Evolutionary conservation across 2,329 filamentous ascomycete species (phyloP).

Genomic region (Aspergillus oerlinghausenensis): DNA sequence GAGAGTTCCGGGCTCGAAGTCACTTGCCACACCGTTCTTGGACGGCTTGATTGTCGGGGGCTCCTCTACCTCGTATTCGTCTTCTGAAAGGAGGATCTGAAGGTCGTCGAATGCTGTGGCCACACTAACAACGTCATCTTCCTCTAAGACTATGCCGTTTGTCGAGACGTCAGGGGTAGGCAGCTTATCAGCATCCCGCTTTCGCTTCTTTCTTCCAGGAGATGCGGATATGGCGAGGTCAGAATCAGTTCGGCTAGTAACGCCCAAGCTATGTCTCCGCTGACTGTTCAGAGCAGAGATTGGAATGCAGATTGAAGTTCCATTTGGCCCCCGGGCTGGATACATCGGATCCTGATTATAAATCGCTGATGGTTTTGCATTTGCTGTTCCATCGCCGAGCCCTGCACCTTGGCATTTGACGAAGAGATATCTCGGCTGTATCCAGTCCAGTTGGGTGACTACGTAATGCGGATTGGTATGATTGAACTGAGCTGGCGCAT

Average conservation of each 20-base stretch:
- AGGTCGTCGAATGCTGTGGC: slow-evolving; percentile 48
- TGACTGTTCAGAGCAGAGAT: slow-evolving; percentile 47
- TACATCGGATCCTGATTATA: slow-evolving; percentile 36
- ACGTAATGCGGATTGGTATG: slow-evolving; percentile 61
- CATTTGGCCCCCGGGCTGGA: slow-evolving; percentile 38
- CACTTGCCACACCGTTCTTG: slow-evolving; percentile 34
- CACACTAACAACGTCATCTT: slow-evolving; percentile 44
- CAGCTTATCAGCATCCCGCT: neutral
- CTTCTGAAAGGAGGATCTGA: slow-evolving; percentile 33
- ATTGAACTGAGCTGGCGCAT: slow-evolving; percentile 60
- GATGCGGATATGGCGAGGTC: slow-evolving; percentile 10
- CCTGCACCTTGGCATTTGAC: slow-evolving; percentile 39
- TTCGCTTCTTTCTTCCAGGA: neutral
- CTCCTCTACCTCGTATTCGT: slow-evolving; percentile 6
- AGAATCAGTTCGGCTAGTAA: slow-evolving; percentile 23
- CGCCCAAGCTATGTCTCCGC: slow-evolving; percentile 26
- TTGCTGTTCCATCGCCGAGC: neutral
- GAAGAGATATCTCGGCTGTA: slow-evolving; percentile 83
- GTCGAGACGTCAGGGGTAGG: neutral
- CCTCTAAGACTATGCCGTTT: slow-evolving; percentile 1
- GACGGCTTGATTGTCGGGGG: slow-evolving; percentile 1
- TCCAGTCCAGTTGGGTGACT: slow-evolving; percentile 73
- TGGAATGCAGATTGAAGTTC: slow-evolving; percentile 46
- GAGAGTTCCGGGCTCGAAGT: slow-evolving; percentile 65
- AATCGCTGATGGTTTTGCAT: slow-evolving; percentile 8